Evolutionary conservation across 139 green algal species (phyloP).

Genomic region (Picochlorum costavermella): DNA sequence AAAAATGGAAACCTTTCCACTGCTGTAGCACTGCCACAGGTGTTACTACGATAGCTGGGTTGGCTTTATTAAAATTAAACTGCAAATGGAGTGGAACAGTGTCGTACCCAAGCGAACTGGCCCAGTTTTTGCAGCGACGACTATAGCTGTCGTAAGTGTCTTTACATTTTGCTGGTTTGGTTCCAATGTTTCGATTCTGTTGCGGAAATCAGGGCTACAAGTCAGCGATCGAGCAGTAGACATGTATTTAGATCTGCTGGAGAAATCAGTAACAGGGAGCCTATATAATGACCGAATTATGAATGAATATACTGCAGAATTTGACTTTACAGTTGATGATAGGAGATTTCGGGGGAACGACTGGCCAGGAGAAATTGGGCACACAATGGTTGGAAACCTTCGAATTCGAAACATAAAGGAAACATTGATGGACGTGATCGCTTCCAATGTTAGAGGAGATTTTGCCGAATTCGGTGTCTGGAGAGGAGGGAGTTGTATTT

Average conservation of each 20-base stretch:
- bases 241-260: conserved; percentile 2
- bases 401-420: conserved; percentile 2
- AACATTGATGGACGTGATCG: background rate
- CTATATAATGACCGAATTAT: background rate
- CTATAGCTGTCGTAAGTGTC: background rate
- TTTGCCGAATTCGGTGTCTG: conserved; percentile 3
- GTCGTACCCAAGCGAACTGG: background rate
- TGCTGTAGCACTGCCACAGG: background rate
- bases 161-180: background rate
- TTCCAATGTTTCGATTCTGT: background rate
- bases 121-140: background rate
- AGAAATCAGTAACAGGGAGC: background rate
- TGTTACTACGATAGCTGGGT: background rate
- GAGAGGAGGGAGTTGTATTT: conserved; percentile 2
- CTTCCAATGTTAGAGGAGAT: conserved; percentile 2
- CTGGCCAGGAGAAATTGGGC: background rate
- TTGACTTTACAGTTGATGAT: conserved; percentile 2
- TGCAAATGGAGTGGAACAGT: background rate
- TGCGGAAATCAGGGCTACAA: background rate
- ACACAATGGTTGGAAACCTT: conserved; percentile 3
- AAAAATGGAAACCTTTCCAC: no score
- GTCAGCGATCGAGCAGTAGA: background rate
- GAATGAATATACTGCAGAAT: conserved; percentile 3
- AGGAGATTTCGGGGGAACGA: conserved; percentile 1
- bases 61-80: background rate